These are phyloP conservation scores for Harrya chromipes DNA, from an alignment of 768 basidiomycete genomes.

Conservation along the genomic window DNA sequence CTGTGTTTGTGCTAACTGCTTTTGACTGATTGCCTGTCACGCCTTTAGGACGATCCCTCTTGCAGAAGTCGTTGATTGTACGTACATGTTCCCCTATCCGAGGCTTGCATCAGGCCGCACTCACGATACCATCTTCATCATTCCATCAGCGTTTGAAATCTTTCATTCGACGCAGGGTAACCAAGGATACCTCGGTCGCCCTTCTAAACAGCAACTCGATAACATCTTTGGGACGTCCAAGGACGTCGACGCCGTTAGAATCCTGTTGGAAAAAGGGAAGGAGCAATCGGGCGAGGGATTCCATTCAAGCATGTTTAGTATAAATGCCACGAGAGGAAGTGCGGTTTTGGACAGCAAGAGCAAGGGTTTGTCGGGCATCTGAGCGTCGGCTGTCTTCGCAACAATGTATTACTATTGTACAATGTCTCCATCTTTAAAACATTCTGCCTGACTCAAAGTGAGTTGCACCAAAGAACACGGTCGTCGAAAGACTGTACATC, in stretches of 20 bases:
- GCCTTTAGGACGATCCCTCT: constrained; percentile 59
- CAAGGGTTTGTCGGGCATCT: constrained; percentile 37
- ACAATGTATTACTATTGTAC: constrained; percentile 20
- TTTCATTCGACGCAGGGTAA: constrained; percentile 70
- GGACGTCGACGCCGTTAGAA: constrained; percentile 58
- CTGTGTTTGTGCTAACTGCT: background rate
- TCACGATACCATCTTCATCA: background rate
- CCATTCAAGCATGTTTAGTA: constrained; percentile 12
- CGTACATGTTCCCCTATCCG: constrained; percentile 23
- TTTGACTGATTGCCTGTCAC: constrained; percentile 13
- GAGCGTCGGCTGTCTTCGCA: constrained; percentile 6
- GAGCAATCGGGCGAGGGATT: constrained; percentile 53
- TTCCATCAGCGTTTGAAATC: constrained; percentile 59
- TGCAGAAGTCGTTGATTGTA: constrained; percentile 79
- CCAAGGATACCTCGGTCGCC: constrained; percentile 70
- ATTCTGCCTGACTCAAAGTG: no score
- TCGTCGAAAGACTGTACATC: no score
- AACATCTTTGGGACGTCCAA: constrained; percentile 63
- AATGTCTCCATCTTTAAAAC: background rate
- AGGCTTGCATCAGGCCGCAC: no score
- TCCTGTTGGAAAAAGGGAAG: constrained; percentile 62
- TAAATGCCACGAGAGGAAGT: constrained; percentile 34
- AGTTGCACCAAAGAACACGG: no score
- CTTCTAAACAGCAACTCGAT: constrained; percentile 85
- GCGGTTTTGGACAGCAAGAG: constrained; percentile 38